Percentiles rank a stretch among this genome's conserved stretches.
phyloP scores from a whole-genome alignment of 139 green algal species.

The Chlorella vulgaris region DNA sequence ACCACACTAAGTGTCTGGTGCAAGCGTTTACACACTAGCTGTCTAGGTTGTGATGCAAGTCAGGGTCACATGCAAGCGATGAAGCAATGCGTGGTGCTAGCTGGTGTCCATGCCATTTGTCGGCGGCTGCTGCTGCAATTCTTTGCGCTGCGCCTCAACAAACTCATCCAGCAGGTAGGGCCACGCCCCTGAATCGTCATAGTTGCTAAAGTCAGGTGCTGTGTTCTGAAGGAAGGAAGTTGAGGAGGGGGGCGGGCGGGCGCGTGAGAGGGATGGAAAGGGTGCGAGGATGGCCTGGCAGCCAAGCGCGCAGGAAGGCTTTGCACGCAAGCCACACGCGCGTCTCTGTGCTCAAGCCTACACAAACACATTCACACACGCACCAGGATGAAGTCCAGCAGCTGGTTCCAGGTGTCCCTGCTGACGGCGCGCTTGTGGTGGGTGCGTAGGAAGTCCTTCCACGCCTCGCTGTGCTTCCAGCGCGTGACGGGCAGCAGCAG shows the following conservation, averaged over 20 bases:
- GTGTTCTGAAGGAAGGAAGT: conserved; percentile 51
- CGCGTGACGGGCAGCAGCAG: conserved; percentile 69
- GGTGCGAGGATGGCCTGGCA: too few species aligned
- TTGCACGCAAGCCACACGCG: too few species aligned
- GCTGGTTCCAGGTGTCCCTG: conserved; percentile 86
- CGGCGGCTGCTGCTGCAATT: neutral
- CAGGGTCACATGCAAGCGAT: neutral
- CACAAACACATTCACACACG: too few species aligned
- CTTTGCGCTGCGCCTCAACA: conserved; percentile 13
- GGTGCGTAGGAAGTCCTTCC: conserved; percentile 84
- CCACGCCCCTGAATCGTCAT: conserved; percentile 84
- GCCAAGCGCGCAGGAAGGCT: too few species aligned
- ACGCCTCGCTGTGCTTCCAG: conserved; percentile 73
- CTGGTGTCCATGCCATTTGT: neutral
- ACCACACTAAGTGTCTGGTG: neutral
- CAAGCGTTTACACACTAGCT: too few species aligned
- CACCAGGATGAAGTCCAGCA: conserved; percentile 79
- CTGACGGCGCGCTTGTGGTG: conserved; percentile 82
- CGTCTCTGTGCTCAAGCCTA: too few species aligned
- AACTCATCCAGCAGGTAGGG: conserved; percentile 86
- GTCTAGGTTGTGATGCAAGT: too few species aligned
- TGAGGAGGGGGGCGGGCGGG: neutral
- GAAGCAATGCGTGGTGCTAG: too few species aligned
- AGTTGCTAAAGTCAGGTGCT: conserved; percentile 82
- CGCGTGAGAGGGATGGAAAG: neutral